phyloP scores from a whole-genome alignment of 352 stramenopile genomes.

The Pythium biforme region DNA sequence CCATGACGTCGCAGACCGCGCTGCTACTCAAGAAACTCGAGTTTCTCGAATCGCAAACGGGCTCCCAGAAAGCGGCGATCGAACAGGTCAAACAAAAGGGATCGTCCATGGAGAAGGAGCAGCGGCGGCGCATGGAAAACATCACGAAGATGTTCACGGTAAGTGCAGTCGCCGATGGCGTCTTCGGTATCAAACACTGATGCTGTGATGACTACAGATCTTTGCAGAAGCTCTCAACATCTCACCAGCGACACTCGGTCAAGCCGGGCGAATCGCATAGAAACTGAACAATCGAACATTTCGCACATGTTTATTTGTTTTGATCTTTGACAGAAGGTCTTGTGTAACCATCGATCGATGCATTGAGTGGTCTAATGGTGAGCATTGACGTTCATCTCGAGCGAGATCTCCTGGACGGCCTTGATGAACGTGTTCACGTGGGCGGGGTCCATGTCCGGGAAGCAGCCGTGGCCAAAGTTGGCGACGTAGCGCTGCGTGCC shows the following conservation, averaged over 20 bases:
- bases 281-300: not conserved
- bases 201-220: slow-evolving; percentile 30
- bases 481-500: slow-evolving; percentile 95
- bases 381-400: slow-evolving; percentile 75
- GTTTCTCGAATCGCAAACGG: slow-evolving; percentile 45
- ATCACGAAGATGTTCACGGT: slow-evolving; percentile 79
- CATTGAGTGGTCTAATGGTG: slow-evolving; percentile 21
- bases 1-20: slow-evolving; percentile 33
- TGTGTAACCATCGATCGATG: not conserved
- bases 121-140: slow-evolving; percentile 71
- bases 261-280: slow-evolving; percentile 28
- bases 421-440: slow-evolving; percentile 96
- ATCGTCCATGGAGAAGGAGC: slow-evolving; percentile 59
- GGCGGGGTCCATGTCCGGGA: slow-evolving; percentile 93
- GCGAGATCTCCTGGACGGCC: slow-evolving; percentile 93
- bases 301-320: slow-evolving; percentile 12
- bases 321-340: slow-evolving; percentile 22
- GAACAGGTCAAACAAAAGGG: slow-evolving; percentile 60
- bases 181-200: too few relatives aligned
- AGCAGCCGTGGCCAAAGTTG: slow-evolving; percentile 97
- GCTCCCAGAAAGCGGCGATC: slow-evolving; percentile 31
- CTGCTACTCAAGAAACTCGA: slow-evolving; percentile 61
- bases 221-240: slow-evolving; percentile 76
- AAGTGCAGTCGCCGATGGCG: slow-evolving; percentile 2
- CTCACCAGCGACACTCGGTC: slow-evolving; percentile 27